A percentile compares a stretch with the other conserved stretches of the same genome.
Conservation (phyloP, 2,329 filamentous ascomycete genomes). For the Teratosphaeria pseudoeucalypti region DNA sequence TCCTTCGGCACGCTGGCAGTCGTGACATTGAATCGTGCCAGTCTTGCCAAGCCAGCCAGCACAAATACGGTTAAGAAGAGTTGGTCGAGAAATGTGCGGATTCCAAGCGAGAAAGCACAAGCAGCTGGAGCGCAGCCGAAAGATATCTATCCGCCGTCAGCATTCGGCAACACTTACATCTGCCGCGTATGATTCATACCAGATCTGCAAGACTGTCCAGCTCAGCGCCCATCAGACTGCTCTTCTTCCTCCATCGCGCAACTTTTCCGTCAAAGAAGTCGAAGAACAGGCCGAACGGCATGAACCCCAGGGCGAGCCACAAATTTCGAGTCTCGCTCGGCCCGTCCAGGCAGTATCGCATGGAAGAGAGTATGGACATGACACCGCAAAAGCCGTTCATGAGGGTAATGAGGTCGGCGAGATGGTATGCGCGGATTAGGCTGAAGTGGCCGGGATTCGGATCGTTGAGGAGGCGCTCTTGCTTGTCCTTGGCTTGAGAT, state of each 20-base stretch:
- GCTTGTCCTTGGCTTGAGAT: constrained; percentile 56
- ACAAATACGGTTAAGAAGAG: constrained; percentile 78
- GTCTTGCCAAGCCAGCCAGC: constrained; percentile 81
- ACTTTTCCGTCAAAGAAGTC: constrained; percentile 98
- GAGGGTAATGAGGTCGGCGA: constrained; percentile 71
- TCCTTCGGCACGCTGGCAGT: constrained; percentile 85
- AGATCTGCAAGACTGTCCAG: constrained; percentile 90
- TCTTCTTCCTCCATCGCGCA: constrained; percentile 92
- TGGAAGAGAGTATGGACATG: constrained; percentile 90
- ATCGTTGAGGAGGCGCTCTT: constrained; percentile 60
- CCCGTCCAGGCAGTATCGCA: constrained; percentile 74
- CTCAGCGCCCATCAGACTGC: constrained; percentile 94
- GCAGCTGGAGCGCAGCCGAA: constrained; percentile 87
- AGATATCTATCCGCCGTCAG: constrained; percentile 56
- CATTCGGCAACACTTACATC: background rate
- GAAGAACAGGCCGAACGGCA: constrained; percentile 91
- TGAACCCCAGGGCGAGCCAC: constrained; percentile 73
- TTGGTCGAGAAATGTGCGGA: constrained; percentile 77
- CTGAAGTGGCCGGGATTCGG: constrained; percentile 60
- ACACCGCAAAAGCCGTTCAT: constrained; percentile 83
- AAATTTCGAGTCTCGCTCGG: constrained; percentile 55
- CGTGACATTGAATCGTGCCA: constrained; percentile 97
- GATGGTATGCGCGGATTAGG: constrained; percentile 52
- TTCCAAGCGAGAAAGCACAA: constrained; percentile 77
- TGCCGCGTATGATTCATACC: constrained; percentile 44